Base-by-base conservation (phyloP, 2,329 filamentous ascomycete species). In the Pestalotiopsis sp. region DNA sequence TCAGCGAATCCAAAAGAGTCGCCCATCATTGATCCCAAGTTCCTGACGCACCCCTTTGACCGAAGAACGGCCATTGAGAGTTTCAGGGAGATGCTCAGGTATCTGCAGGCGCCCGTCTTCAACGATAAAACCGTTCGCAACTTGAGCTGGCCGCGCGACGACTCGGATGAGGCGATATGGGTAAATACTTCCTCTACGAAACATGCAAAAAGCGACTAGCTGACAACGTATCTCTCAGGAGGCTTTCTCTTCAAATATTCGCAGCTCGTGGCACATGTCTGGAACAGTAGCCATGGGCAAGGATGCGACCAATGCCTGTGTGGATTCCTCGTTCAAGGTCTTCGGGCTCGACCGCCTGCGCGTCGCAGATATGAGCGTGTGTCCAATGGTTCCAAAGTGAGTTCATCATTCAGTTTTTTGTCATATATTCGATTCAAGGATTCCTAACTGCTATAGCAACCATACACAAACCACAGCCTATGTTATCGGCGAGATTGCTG, bases 391-490 rank as follows among this genome's bases (percentile, higher is more conserved):
- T 2, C 80, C 81, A 1, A 82, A 83, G 73, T 83, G 77, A 66
- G 79, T 20, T 59, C 2, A 4, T 27, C 11, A 14, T 59, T 4
- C 3, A 4, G 4, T 14, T 25, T 0, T 20, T 6, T n/a, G n/a
- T 52, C 4, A n/a, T 14, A 4, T 25, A 27, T 4, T 4, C 40
- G 6, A n/a, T 25, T 31, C 27, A 58, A 12, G 20, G 5, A 6
- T 52, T 1, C 2, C 17, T n/a, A 20, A 52, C 3, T 9, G 17
- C 11, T 17, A 4, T 20, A 71, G 70, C 49, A 71, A 68, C 49
- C 72, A 83, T 2, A 83, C 83, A 23, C 83, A 85, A 72, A 82
- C 82, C 66, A 80, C 79, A 4, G 82, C 84, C 2, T 85, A 85
- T 70, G 81, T 82, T 77, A 73, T 83, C 41, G 83, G 75, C 7